Evolutionary conservation across 1,139 yeast species (phyloP).

Genomic region (Saccharomyces hybrid): DNA sequence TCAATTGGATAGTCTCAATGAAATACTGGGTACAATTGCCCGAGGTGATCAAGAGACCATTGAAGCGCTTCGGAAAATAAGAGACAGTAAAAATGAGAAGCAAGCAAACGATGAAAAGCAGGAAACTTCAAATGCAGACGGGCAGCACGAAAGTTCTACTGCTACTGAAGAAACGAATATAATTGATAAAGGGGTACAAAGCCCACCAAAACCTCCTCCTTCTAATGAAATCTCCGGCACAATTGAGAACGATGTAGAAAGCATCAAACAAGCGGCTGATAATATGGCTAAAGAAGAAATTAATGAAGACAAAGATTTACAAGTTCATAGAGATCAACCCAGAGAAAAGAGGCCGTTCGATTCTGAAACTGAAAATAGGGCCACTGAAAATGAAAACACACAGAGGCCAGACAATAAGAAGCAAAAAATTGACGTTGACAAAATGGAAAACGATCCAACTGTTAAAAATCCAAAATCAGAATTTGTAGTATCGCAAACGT

Average conservation of each 20-base stretch:
- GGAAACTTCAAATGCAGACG: conserved; percentile 8
- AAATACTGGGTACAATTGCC: conserved; percentile 43
- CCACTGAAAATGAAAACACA: conserved; percentile 4
- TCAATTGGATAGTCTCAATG: conserved; percentile 41
- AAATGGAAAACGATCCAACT: conserved; percentile 49
- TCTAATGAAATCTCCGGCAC: not conserved
- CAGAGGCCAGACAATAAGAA: conserved; percentile 10
- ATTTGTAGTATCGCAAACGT: conserved; percentile 63
- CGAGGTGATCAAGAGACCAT: conserved; percentile 36
- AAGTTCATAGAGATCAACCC: conserved; percentile 4
- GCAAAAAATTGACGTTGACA: conserved; percentile 18
- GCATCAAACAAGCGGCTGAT: not conserved
- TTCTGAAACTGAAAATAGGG: not conserved
- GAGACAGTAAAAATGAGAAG: conserved; percentile 17
- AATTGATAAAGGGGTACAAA: conserved; percentile 5
- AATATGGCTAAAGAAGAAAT: not conserved
- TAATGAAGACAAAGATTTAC: conserved; percentile 10
- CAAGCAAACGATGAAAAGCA: conserved; percentile 5
- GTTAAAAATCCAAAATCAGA: conserved; percentile 71
- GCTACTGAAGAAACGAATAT: conserved; percentile 9
- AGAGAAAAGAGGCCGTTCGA: not conserved
- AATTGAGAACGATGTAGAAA: not conserved
- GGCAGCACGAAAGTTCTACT: conserved; percentile 6
- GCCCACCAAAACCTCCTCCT: conserved; percentile 3
- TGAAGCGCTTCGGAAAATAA: conserved; percentile 15